Evolutionary conservation across 2,329 filamentous ascomycete genomes (phyloP), one percentile per base, ranked within the genome.

Genomic region (Phaeoacremonium minimum): DNA sequence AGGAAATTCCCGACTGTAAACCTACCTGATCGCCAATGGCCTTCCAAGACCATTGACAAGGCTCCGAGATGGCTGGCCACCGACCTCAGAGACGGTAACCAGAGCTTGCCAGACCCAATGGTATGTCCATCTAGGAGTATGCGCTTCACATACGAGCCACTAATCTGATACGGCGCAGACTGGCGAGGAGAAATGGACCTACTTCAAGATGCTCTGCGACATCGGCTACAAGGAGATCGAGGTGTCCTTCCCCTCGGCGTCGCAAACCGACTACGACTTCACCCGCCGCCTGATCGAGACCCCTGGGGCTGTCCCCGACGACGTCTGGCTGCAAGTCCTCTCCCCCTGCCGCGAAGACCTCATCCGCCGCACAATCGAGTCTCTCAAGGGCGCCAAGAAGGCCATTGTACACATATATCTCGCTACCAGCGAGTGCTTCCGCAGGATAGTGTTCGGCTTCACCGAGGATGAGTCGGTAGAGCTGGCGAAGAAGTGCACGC

Each of bases 181-280:
- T 56, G 88, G 88, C 49, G 87, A 95, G 33, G 89, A 96, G 71
- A 97, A 97, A 68, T 93, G 85, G 80, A 73, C 75, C 43, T 97
- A 90, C 73, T 97, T 97, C 73, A 83, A 90, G 65, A 94, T 95
- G 88, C 79, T 97, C 36, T 80, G 84, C 53, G 81, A 91, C 43
- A 75, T 96, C 33, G 91, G 93, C 50, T 97, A 94, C 75, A 97
- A 96, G 67, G 91, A 97, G 66, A 96, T 97, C 47, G 91, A 97
- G 60, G 85, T 96, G 15, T 93, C 90, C 5, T 97, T 95, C 66
- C 91, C 91, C 33, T 95, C 89, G 1, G 89, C 91, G 12, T 95
- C 89, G 28, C 85, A 95, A 58, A 95, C 86, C 54, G 93, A 97
- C 67, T 97, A 90, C 69, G 87, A 95, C 69, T 97, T 97, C 57